phyloP scores from a whole-genome alignment of 2,329 filamentous ascomycete species.

The Fusarium kyushuense region DNA sequence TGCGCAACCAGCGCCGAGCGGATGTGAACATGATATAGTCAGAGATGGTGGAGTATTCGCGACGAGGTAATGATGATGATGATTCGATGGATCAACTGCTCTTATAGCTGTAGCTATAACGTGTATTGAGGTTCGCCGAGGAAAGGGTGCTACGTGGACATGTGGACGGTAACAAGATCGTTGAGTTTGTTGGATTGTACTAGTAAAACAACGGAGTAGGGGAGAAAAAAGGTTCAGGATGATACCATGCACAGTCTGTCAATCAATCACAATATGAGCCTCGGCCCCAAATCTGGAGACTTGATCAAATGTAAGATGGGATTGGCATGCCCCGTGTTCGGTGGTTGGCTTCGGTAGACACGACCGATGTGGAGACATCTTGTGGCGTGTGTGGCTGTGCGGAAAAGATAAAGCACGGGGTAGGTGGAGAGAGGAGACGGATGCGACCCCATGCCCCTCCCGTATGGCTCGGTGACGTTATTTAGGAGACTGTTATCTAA shows the following conservation, averaged over 20 bases:
- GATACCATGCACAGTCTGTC: constrained; percentile 17
- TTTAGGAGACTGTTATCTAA: constrained; percentile 17
- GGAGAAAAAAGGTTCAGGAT: constrained; percentile 16
- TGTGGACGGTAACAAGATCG: constrained; percentile 22
- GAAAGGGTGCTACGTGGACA: constrained; percentile 10
- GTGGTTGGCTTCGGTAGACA: constrained; percentile 24
- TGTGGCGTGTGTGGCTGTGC: constrained; percentile 12
- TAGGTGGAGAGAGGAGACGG: constrained; percentile 12
- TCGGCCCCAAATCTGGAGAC: constrained; percentile 34
- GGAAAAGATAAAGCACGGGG: constrained; percentile 20
- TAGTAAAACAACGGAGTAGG: constrained; percentile 12
- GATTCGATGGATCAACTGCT: constrained; percentile 30
- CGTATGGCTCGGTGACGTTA: constrained; percentile 27
- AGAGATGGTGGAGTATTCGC: constrained; percentile 3
- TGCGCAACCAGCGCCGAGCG: constrained; percentile 89
- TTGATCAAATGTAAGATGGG: constrained; percentile 19
- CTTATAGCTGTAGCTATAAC: constrained; percentile 24
- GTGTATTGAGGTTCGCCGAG: constrained; percentile 16
- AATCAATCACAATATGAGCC: constrained; percentile 24
- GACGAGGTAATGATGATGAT: constrained; percentile 4
- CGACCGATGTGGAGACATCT: constrained; percentile 13
- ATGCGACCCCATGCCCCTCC: constrained; percentile 31
- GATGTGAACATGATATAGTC: constrained; percentile 69
- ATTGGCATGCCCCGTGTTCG: constrained; percentile 16
- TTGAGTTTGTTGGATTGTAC: constrained; percentile 21